phyloP scores from a whole-genome alignment of 1,284 basidiomycete genomes.

The Leccinum griseonigrum region DNA sequence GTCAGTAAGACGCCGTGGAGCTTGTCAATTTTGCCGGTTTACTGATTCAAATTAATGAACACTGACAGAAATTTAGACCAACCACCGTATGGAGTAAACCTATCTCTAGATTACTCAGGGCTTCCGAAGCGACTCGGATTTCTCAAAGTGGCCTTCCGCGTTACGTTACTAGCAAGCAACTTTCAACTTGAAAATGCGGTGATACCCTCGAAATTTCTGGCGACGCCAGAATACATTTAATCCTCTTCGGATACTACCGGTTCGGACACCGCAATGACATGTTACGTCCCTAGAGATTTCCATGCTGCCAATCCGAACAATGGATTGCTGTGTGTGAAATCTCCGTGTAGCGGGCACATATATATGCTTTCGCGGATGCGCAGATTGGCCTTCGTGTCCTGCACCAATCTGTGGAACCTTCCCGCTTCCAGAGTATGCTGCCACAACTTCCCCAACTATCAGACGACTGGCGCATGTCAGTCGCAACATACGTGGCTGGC shows the following conservation, averaged over 20 bases:
- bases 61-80: no score
- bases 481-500: background rate
- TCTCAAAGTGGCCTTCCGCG: no score
- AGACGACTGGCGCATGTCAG: background rate
- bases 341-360: background rate
- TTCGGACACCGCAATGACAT: background rate
- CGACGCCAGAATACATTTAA: background rate
- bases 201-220: no score
- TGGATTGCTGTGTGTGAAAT: background rate
- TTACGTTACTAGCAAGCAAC: background rate
- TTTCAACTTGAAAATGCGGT: background rate
- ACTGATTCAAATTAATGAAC: no score
- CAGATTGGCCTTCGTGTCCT: background rate
- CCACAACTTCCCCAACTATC: background rate
- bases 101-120: no score
- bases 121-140: no score
- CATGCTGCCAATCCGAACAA: background rate
- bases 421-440: constrained; percentile 1
- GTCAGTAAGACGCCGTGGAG: no score
- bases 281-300: background rate
- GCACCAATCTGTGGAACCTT: background rate
- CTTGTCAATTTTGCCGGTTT: no score
- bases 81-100: no score
- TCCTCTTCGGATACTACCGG: background rate
- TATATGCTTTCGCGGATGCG: background rate